Base-by-base conservation (phyloP, 257 asterid genomes). In the Nicotiana knightiana region DNA sequence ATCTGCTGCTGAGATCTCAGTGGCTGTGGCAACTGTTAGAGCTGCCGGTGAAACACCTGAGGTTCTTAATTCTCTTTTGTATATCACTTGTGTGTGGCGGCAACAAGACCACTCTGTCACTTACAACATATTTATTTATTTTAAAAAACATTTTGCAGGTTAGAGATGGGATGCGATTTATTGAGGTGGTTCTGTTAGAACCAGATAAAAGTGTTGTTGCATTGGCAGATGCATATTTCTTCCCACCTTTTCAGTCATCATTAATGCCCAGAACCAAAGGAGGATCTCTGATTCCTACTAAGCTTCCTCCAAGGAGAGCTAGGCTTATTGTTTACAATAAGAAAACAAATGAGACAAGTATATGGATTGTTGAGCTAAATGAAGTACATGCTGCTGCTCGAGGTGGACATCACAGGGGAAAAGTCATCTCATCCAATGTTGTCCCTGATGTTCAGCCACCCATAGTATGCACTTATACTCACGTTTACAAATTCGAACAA, bases 11-110 rank as follows among this genome's bases (percentile, higher is more conserved):
- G 99, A 96, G 88, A 94, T 96, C 85, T 85, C 97, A 30, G 97
- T 96, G 81, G 97, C 97, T 24, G 97, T 96, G 79, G 97, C 91
- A 75, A 94, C 98, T 59, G 99, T 96, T 85, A 91, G 99, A 85
- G 97, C 97, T 59, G 98, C 99, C 77, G 99, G 99, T 80, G 96
- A 98, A 70, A 94, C 99, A 63, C 99, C 99, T 66, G 99, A 93
- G 99, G 99, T 95, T 65, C 51, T 55, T 17, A 21, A 21, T 21
- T 77, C 18, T 48, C 83, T 35, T 24, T 51, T 75, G 28, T 15
- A 43, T 26, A 26, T 51, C 46, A 51, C 8, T 15, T 75, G 53
- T 75, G 46, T 75, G 24, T 71, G 12, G 37, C 12, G 58, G 58
- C 58, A 13, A 13, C 18, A 53, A 13, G 17, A 11, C 18, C 18